Percentiles rank a stretch among this genome's conserved stretches.
Conservation (phyloP, 768 basidiomycete species). For the Brasilioporus rufonigricans region DNA sequence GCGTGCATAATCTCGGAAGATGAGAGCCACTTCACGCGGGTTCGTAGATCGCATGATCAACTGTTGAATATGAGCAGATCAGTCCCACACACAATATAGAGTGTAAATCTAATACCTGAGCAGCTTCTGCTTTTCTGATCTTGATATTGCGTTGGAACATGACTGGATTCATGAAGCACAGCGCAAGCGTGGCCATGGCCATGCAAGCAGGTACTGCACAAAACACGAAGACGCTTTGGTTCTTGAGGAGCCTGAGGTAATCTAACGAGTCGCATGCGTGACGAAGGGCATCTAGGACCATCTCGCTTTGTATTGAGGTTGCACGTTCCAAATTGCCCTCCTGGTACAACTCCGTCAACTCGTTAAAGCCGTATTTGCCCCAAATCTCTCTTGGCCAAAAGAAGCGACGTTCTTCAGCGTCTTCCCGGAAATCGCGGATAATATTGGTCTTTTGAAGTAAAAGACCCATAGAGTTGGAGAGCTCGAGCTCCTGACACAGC, state of each 20-base stretch:
- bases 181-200: conserved; percentile 90
- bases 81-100: not conserved
- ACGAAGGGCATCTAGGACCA: conserved; percentile 84
- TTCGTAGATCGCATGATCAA: conserved; percentile 92
- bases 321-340: conserved; percentile 62
- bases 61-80: conserved; percentile 36
- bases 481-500: conserved; percentile 77
- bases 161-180: conserved; percentile 90
- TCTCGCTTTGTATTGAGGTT: conserved; percentile 79
- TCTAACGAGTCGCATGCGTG: conserved; percentile 87
- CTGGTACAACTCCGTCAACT: conserved; percentile 66
- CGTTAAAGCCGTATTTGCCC: conserved; percentile 70
- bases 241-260: conserved; percentile 82
- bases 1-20: conserved; percentile 81
- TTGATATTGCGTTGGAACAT: conserved; percentile 91
- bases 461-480: conserved; percentile 94
- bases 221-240: conserved; percentile 94
- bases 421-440: conserved; percentile 92
- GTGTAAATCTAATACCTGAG: conserved; percentile 50
- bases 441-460: conserved; percentile 98
- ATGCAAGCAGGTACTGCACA: conserved; percentile 92
- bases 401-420: conserved; percentile 75
- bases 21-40: conserved; percentile 83
- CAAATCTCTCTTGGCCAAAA: conserved; percentile 98
- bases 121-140: conserved; percentile 91